Conservation (phyloP, 345 rosid species). For the Salix koriyanagi region DNA sequence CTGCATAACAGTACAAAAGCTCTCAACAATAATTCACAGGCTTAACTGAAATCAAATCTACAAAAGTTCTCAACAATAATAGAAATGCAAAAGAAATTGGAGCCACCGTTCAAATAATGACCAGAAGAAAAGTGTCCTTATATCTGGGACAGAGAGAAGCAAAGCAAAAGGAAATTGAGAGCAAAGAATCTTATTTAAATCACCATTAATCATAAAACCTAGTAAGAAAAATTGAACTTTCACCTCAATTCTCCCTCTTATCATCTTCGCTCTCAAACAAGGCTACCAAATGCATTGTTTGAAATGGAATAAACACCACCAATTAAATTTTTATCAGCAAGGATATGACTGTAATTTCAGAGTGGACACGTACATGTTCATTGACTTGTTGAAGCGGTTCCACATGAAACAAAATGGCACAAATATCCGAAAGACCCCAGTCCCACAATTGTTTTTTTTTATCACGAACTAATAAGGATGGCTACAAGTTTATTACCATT, state of each 20-base stretch:
- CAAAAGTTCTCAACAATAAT: background rate
- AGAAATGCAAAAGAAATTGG: background rate
- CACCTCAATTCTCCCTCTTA: background rate
- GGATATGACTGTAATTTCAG: background rate
- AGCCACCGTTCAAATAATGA: background rate
- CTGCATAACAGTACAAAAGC: constrained; percentile 34
- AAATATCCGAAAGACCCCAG: background rate
- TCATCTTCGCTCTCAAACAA: too few species aligned
- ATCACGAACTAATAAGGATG: background rate
- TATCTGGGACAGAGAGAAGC: background rate
- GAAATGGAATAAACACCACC: too few species aligned
- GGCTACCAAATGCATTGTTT: too few species aligned
- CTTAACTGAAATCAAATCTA: background rate
- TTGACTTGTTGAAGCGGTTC: background rate
- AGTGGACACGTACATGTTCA: background rate
- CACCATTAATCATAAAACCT: background rate
- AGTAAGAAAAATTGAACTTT: background rate
- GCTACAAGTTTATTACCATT: constrained; percentile 41
- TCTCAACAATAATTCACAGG: background rate
- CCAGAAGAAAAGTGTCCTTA: background rate
- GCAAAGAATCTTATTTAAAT: background rate
- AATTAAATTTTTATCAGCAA: background rate
- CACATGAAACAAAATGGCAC: background rate
- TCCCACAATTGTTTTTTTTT: background rate
- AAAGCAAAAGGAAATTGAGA: background rate